A percentile compares a stretch with the other conserved stretches of the same genome.
Conservation (phyloP, 176 grass and related monocot genomes). For the Puya raimondii region DNA sequence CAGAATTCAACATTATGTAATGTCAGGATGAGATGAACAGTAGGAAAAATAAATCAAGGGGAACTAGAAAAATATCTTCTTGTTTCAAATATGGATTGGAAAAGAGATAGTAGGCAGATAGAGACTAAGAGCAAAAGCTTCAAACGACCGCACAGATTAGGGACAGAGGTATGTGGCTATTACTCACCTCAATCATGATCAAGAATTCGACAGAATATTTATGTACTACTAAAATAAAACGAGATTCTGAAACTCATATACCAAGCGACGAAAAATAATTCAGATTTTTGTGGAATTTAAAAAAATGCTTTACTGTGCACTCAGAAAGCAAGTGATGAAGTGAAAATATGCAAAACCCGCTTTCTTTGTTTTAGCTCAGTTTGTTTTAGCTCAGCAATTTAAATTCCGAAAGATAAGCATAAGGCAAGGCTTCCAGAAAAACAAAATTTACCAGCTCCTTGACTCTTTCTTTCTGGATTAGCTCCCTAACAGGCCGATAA, state of each 20-base stretch:
- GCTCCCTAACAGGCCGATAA: slow-evolving; percentile 83
- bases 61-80: too few relatives aligned
- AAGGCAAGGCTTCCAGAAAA: neutral
- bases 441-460: slow-evolving; percentile 68
- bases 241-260: neutral
- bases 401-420: neutral
- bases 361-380: neutral
- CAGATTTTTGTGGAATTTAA: too few relatives aligned
- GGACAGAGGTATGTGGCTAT: neutral
- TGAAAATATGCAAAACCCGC: neutral
- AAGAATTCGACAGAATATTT: neutral
- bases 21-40: too few relatives aligned
- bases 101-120: too few relatives aligned
- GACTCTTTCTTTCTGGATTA: slow-evolving; percentile 78
- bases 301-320: too few relatives aligned
- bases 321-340: too few relatives aligned
- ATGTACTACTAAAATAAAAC: too few relatives aligned
- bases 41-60: too few relatives aligned
- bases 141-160: neutral
- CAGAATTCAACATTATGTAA: too few relatives aligned
- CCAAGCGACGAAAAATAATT: too few relatives aligned
- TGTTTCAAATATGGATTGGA: too few relatives aligned
- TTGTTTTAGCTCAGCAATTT: neutral
- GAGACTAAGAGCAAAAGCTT: neutral
- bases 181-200: neutral